Base-by-base conservation (phyloP, 768 basidiomycete genomes). In the Leucocoprinus leucothites region DNA sequence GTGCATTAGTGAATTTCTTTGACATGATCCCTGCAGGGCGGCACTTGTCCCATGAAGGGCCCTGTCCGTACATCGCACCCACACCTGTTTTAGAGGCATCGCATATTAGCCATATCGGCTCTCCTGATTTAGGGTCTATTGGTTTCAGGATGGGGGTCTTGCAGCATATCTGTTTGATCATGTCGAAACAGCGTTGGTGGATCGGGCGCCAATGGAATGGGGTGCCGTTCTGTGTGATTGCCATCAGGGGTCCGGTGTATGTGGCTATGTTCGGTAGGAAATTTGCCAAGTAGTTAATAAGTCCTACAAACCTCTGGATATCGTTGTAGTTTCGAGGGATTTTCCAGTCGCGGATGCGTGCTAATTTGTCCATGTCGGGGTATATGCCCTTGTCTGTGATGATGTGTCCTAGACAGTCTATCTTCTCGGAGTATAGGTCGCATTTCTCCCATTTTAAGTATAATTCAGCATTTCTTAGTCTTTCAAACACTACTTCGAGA, bases 401-500 rank as follows among this genome's bases (percentile, higher is more conserved):
- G 0, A 71, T 41, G 43, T 77, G 74, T 0, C 78, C 75, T 0
- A 79, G 64, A 47, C 70, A 74, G 34, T 75, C 68, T 43, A 76
- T 51, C 2, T 41, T 25, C 8, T 58, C 38, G 0, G 69, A 57
- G 46, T 69, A 73, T 1, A 73, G 26, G 2, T 74, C 62, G 22
- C 66, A 31, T 31, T 31, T 31, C 31, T 31, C 31, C 31, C 11
- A 5, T 31, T 31, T 31, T 5, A 31, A 5, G 11, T 31, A 31
- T 31, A 31, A 11, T 31, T 31, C 6, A 31, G 5, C 11, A 5
- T 31, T 11, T 11, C 31, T 5, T 31, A 31, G 31, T 31, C 11
- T 31, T 5, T 31, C 31, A 31, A 31, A 31, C 5, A 11, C 31
- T 5, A 31, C 5, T 31, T 11, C 11, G 31, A 31, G 31, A 11